A percentile compares a stretch with the other conserved stretches of the same genome.
These are phyloP conservation scores for Lumnitzera racemosa DNA, from an alignment of 345 rosid genomes.

Conservation along the genomic window DNA sequence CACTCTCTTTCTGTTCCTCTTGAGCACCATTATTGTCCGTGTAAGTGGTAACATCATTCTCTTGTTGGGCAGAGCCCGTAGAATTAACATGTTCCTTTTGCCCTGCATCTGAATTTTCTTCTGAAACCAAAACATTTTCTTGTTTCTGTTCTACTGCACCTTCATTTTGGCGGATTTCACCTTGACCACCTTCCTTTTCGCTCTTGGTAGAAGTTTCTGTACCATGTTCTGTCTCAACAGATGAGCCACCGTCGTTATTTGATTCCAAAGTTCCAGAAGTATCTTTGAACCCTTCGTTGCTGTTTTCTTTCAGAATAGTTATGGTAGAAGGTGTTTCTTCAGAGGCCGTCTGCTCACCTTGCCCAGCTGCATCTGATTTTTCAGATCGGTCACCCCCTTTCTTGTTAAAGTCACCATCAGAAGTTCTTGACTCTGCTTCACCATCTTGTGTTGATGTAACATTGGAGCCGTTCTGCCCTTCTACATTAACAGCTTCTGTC, in stretches of 20 bases:
- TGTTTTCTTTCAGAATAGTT: slow-evolving; percentile 18
- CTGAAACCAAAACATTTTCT: slow-evolving; percentile 18
- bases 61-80: slow-evolving; percentile 9
- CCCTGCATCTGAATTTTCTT: slow-evolving; percentile 21
- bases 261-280: slow-evolving; percentile 6
- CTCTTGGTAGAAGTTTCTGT: background rate
- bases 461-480: background rate
- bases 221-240: slow-evolving; percentile 10
- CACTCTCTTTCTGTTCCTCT: slow-evolving; percentile 8
- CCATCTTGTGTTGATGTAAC: background rate
- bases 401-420: background rate
- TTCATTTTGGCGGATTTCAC: slow-evolving; percentile 9
- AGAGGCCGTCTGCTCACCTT: slow-evolving; percentile 37
- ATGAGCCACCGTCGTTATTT: background rate
- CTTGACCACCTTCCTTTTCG: slow-evolving; percentile 11
- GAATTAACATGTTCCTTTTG: slow-evolving; percentile 22
- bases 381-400: background rate
- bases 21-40: slow-evolving; percentile 1
- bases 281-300: slow-evolving; percentile 7
- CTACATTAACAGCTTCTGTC: background rate
- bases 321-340: slow-evolving; percentile 26
- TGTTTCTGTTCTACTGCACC: slow-evolving; percentile 17
- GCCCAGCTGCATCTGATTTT: slow-evolving; percentile 6
- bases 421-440: slow-evolving; percentile 1
- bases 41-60: slow-evolving; percentile 16